Evolutionary conservation across 2,329 filamentous ascomycete species (phyloP), one percentile per base, ranked within the genome.

Genomic region (Ceratocystis lukuohia): DNA sequence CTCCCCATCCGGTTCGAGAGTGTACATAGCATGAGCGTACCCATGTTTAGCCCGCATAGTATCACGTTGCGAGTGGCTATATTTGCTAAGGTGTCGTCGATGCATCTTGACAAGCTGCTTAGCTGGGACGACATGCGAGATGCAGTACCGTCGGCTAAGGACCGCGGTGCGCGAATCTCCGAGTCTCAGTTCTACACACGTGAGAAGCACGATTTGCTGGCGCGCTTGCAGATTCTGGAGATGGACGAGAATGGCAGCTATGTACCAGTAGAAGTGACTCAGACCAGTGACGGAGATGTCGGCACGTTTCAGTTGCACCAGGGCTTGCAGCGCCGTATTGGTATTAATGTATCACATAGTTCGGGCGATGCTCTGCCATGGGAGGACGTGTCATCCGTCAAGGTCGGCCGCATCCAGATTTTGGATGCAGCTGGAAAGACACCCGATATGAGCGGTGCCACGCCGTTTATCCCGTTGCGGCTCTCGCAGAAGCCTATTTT

Each of bases 61-160:
- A 86, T 91, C 0, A 88, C 85, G 28, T 77, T 99, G 65, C 85
- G 94, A 65, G 88, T 96, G 7, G 91, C 91, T 62, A 88, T 99
- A 68, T 97, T 96, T 74, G 92, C 94, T 20, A 88, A 88, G 72
- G 90, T 96, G 45, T 94, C 91, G 1, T 79, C 87, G 0, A 96
- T 96, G 87, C 94, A 99, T 76, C 82, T 99, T 25, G 94, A 99
- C 75, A 97, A 96, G 77, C 81, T 99, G 63, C 83, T 96, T 12
- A 99, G 94, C 77, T 99, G 94, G 94, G 94, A 99, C 74, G 94
- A 97, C 72, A 96, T 99, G 87, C 86, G 93, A 67, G 93, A 99
- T 75, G 82, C 84, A 20, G 80, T 86, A 62, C 81, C 82, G 2
- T 41, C 61, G n/a, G 82, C 83, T 69, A 28, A 57, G 28, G 82